phyloP scores from a whole-genome alignment of 75 land plant genomes.

The Chamaecyparis obtusa region DNA sequence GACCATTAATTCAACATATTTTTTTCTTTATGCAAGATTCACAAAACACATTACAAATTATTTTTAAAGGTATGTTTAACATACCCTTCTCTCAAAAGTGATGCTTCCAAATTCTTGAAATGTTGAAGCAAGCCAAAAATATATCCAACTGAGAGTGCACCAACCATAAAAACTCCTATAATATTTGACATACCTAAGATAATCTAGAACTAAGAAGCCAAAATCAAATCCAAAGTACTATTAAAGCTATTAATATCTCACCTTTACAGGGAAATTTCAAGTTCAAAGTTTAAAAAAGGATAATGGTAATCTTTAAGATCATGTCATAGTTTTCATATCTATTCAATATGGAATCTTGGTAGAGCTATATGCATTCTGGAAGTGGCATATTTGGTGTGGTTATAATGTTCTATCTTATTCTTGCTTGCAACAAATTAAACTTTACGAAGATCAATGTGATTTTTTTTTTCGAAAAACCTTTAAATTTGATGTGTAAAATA shows the following conservation, averaged over 20 bases:
- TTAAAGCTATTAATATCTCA: neutral
- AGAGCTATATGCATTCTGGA: neutral
- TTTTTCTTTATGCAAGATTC: neutral
- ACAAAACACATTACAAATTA: neutral
- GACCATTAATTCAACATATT: neutral
- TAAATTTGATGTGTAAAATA: too few relatives aligned
- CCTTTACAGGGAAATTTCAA: neutral
- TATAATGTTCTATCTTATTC: too few relatives aligned
- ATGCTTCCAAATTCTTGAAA: conserved; percentile 49
- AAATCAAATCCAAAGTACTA: neutral
- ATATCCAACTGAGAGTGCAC: conserved; percentile 66
- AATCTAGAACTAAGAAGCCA: too few relatives aligned
- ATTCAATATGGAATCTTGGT: too few relatives aligned
- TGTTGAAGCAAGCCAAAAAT: conserved; percentile 53
- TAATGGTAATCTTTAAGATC: too few relatives aligned
- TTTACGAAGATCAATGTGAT: too few relatives aligned
- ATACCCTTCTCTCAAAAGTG: conserved; percentile 28
- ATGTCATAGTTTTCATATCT: neutral
- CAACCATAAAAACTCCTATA: conserved; percentile 56
- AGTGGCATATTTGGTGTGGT: too few relatives aligned
- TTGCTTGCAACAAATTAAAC: too few relatives aligned
- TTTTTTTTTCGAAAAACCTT: too few relatives aligned
- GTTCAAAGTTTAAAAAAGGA: too few relatives aligned
- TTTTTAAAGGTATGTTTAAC: neutral
- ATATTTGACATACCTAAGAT: neutral